Evolutionary conservation across 2,329 filamentous ascomycete genomes (phyloP).

Genomic region (Neophaeococcomyces mojaviensis): DNA sequence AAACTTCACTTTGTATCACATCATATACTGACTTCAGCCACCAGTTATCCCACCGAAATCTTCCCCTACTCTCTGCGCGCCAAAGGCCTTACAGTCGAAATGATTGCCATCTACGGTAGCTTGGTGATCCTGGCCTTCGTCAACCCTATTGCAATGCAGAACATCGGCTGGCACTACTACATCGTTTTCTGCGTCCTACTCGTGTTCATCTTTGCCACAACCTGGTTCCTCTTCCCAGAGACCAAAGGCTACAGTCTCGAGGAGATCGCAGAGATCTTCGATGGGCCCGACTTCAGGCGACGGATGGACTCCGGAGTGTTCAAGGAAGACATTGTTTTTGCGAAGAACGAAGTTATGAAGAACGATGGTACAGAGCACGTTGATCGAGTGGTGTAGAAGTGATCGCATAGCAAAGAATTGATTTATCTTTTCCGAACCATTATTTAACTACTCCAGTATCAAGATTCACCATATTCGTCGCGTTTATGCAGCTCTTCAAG

Average conservation of each 20-base stretch:
- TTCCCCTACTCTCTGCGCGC: conserved; percentile 42
- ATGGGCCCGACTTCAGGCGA: conserved; percentile 13
- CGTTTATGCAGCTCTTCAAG: no score
- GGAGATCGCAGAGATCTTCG: conserved; percentile 26
- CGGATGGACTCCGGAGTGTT: background rate
- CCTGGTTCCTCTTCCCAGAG: conserved; percentile 25
- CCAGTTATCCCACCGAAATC: conserved; percentile 40
- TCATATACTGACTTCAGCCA: conserved; percentile 21
- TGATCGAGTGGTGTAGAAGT: no score
- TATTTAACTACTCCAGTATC: no score
- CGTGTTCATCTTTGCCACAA: conserved; percentile 20
- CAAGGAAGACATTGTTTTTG: conserved; percentile 1
- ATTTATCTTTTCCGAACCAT: no score
- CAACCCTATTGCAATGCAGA: conserved; percentile 30
- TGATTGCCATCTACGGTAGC: conserved; percentile 23
- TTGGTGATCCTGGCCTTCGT: conserved; percentile 25
- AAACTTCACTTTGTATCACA: conserved; percentile 6
- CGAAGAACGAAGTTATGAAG: background rate
- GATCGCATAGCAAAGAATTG: no score
- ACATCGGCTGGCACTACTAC: conserved; percentile 30
- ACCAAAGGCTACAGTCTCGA: conserved; percentile 27
- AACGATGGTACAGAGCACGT: no score
- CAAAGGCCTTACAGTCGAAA: conserved; percentile 34
- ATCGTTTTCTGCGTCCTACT: conserved; percentile 29
- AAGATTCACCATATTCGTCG: no score